phyloP scores from a whole-genome alignment of 257 asterid genomes.

The Solanum virginianum region DNA sequence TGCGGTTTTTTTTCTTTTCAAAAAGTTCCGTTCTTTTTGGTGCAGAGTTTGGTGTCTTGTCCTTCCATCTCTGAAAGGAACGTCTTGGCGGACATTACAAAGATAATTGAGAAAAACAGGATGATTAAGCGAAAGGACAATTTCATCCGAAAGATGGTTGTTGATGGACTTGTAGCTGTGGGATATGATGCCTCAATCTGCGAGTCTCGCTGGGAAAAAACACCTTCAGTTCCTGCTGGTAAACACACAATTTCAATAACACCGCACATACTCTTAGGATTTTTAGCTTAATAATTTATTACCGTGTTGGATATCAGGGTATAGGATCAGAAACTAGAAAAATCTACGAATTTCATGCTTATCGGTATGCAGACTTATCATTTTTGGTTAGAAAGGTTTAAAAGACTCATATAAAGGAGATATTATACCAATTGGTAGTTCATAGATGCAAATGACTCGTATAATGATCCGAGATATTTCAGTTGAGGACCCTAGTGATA shows the following conservation, averaged over 20 bases:
- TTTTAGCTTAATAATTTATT: not conserved
- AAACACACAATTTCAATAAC: not conserved
- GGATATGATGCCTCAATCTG: slow-evolving; percentile 86
- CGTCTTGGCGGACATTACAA: slow-evolving; percentile 56
- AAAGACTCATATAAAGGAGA: too few species aligned
- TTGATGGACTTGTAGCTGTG: slow-evolving; percentile 49
- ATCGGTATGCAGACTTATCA: not conserved
- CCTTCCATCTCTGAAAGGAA: slow-evolving; percentile 43
- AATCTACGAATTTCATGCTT: not conserved
- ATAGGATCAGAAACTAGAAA: not conserved
- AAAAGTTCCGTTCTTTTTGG: not conserved
- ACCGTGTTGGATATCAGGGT: not conserved
- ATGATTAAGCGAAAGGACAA: slow-evolving; percentile 39
- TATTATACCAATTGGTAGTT: not conserved
- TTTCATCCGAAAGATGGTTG: slow-evolving; percentile 36
- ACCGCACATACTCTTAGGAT: not conserved
- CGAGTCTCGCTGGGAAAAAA: slow-evolving; percentile 73
- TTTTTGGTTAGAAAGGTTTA: not conserved
- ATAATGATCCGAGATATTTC: not conserved
- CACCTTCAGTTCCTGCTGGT: slow-evolving; percentile 60
- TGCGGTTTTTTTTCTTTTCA: not conserved
- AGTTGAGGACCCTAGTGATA: not conserved
- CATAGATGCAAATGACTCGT: not conserved
- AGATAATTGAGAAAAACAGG: slow-evolving; percentile 54
- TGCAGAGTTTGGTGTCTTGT: slow-evolving; percentile 62